Conservation (phyloP, 1,139 yeast genomes). For the Hansenula lynferdii region DNA sequence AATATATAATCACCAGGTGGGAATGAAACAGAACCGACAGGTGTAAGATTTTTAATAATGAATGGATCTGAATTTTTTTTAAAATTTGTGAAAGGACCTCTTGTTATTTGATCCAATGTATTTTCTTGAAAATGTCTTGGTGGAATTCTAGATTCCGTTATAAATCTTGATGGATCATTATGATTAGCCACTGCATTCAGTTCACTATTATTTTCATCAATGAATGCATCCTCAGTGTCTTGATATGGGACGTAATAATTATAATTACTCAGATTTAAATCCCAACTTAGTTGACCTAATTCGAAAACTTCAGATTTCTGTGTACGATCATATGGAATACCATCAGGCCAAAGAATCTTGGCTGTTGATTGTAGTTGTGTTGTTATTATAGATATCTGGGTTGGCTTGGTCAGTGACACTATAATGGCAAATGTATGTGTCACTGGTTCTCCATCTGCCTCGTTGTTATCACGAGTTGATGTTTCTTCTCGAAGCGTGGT, state of each 20-base stretch:
- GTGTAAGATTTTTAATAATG: slow-evolving; percentile 10
- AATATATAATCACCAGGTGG: slow-evolving; percentile 75
- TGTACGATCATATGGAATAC: slow-evolving; percentile 43
- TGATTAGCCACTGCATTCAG: not conserved
- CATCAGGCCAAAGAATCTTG: slow-evolving; percentile 49
- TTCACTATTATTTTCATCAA: slow-evolving; percentile 19
- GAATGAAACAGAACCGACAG: slow-evolving; percentile 7
- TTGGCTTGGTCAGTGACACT: slow-evolving; percentile 23
- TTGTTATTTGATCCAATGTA: slow-evolving; percentile 12
- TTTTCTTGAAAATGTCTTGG: slow-evolving; percentile 7
- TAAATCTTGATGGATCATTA: slow-evolving; percentile 12
- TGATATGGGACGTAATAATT: slow-evolving; percentile 39
- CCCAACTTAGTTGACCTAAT: slow-evolving; percentile 46
- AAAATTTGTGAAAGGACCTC: slow-evolving; percentile 8
- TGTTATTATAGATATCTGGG: slow-evolving; percentile 22
- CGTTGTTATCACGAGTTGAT: not conserved
- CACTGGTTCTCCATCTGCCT: slow-evolving; percentile 15
- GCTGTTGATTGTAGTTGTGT: slow-evolving; percentile 27
- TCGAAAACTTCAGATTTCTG: slow-evolving; percentile 42
- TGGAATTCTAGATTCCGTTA: slow-evolving; percentile 14
- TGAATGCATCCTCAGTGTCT: slow-evolving; percentile 15
- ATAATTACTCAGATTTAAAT: slow-evolving; percentile 36
- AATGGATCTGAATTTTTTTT: slow-evolving; percentile 14
- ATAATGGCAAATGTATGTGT: slow-evolving; percentile 25
- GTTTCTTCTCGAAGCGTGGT: not conserved